A percentile compares a stretch with the other conserved stretches of the same genome.
Conservation (phyloP, 345 rosid genomes). For the Clarkia xantiana region DNA sequence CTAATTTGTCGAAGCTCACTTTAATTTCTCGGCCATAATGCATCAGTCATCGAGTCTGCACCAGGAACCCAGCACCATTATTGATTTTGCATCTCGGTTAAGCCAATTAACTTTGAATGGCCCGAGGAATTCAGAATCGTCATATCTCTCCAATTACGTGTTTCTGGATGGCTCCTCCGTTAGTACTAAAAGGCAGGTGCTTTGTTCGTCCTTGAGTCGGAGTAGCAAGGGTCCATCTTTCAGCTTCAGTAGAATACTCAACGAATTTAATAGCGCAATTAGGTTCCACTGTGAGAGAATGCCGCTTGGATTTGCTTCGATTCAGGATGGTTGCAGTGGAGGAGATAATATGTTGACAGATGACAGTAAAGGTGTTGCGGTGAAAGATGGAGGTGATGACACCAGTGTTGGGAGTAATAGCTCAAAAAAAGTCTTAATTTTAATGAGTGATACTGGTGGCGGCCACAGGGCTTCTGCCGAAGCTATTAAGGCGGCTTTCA, state of each 20-base stretch:
- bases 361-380: slow-evolving; percentile 38
- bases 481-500: slow-evolving; percentile 79
- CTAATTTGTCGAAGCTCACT: slow-evolving; percentile 3
- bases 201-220: slow-evolving; percentile 29
- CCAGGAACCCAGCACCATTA: slow-evolving; percentile 37
- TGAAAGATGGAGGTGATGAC: slow-evolving; percentile 45
- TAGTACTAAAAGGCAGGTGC: slow-evolving; percentile 16
- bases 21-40: slow-evolving; percentile 23
- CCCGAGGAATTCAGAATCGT: slow-evolving; percentile 23
- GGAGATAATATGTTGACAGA: slow-evolving; percentile 26
- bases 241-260: slow-evolving; percentile 28
- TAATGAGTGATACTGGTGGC: slow-evolving; percentile 99
- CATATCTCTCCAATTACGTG: slow-evolving; percentile 36
- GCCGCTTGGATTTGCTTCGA: slow-evolving; percentile 69
- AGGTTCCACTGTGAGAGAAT: slow-evolving; percentile 62
- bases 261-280: slow-evolving; percentile 54
- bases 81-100: slow-evolving; percentile 43
- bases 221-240: slow-evolving; percentile 28
- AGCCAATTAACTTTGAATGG: slow-evolving; percentile 33
- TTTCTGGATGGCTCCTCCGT: slow-evolving; percentile 25
- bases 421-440: slow-evolving; percentile 74
- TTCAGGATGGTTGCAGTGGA: slow-evolving; percentile 29
- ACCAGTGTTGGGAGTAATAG: slow-evolving; percentile 31
- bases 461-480: slow-evolving; percentile 99
- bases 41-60: slow-evolving; percentile 45